Conservation (phyloP, 1,139 yeast species). For the Saccharomyces hybrid region DNA sequence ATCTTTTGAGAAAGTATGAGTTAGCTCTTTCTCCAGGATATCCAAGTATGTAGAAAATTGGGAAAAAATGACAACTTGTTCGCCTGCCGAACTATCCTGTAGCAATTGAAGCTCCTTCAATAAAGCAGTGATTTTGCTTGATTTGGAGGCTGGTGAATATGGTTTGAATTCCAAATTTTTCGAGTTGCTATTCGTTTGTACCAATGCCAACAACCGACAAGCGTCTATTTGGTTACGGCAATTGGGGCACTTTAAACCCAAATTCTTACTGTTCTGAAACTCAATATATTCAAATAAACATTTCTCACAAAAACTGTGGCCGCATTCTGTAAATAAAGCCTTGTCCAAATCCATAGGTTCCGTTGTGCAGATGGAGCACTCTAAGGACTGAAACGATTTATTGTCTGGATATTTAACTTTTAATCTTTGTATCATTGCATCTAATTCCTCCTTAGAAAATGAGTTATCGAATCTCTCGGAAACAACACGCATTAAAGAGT, state of each 20-base stretch:
- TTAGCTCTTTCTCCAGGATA: conserved; percentile 57
- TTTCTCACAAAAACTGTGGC: conserved; percentile 67
- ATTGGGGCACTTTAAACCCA: conserved; percentile 46
- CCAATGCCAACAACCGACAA: conserved; percentile 20
- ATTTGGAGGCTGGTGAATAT: conserved; percentile 32
- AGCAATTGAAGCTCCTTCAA: conserved; percentile 49
- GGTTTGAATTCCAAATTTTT: conserved; percentile 13
- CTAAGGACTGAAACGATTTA: conserved; percentile 45
- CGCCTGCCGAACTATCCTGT: conserved; percentile 49
- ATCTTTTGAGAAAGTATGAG: conserved; percentile 12
- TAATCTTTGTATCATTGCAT: conserved; percentile 33
- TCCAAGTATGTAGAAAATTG: conserved; percentile 84
- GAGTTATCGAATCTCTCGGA: not conserved
- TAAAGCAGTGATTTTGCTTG: conserved; percentile 72
- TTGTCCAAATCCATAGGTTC: conserved; percentile 50
- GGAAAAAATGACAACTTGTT: conserved; percentile 80
- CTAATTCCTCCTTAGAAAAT: conserved; percentile 22
- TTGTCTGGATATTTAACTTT: conserved; percentile 25
- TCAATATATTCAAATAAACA: conserved; percentile 69
- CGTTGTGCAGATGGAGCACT: conserved; percentile 79
- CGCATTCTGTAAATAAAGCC: conserved; percentile 66
- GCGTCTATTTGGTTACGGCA: conserved; percentile 34
- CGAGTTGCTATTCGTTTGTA: conserved; percentile 5
- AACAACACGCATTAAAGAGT: conserved; percentile 4
- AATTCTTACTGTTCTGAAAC: conserved; percentile 29